Conservation (phyloP, 345 rosid species). For the Streptanthus diversifolius region DNA sequence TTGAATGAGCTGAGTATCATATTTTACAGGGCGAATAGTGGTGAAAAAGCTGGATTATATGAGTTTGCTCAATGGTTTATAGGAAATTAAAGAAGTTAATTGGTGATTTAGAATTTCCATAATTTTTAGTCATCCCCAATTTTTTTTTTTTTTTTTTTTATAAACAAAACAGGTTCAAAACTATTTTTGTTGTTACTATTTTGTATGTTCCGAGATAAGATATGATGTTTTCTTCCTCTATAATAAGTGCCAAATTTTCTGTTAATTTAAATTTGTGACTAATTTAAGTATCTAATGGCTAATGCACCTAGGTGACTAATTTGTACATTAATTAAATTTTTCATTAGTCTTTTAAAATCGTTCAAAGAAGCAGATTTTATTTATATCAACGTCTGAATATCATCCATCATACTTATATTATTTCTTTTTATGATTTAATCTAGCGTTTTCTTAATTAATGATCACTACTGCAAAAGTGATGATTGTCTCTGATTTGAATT, state of each 20-base stretch:
- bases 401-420: neutral
- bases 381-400: neutral
- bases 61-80: neutral
- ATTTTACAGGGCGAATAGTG: neutral
- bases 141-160: too few species aligned
- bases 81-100: neutral
- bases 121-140: neutral
- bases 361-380: neutral
- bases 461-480: neutral
- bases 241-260: neutral
- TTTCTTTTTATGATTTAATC: neutral
- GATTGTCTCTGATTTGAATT: neutral
- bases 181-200: neutral
- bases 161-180: too few species aligned
- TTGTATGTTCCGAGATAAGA: neutral
- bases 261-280: neutral
- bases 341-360: neutral
- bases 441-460: neutral
- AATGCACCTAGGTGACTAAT: neutral
- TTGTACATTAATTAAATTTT: neutral
- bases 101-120: neutral
- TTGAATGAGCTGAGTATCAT: neutral
- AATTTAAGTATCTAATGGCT: neutral
- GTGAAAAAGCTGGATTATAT: neutral
- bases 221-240: neutral